Percentiles rank a stretch among this genome's conserved stretches.
Conservation (phyloP, 1,284 basidiomycete genomes). For the Heterobasidion occidentale region DNA sequence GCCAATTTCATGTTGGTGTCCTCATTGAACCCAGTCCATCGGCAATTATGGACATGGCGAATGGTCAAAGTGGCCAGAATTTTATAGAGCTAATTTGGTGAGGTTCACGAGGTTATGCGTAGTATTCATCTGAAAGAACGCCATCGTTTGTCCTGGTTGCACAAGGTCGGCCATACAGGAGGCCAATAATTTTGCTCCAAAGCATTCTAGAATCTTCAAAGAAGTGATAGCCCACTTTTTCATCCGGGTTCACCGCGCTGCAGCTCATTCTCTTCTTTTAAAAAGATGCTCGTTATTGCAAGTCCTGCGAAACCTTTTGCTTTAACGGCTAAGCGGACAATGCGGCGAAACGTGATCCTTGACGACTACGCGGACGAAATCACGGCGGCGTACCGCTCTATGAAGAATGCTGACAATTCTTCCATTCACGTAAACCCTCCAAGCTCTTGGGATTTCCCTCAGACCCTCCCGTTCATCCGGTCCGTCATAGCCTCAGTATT, state of each 20-base stretch:
- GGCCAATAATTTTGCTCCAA: constrained; percentile 24
- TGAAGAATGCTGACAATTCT: constrained; percentile 13
- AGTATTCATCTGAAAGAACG: too few species aligned
- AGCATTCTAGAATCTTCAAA: constrained; percentile 17
- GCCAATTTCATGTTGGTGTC: constrained; percentile 27
- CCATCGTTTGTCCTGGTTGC: neutral
- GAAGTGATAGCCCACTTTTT: constrained; percentile 9
- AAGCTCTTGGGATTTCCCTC: constrained; percentile 17
- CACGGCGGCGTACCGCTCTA: constrained; percentile 14
- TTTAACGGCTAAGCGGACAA: constrained; percentile 23
- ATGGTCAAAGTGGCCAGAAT: neutral
- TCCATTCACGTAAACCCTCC: constrained; percentile 17
- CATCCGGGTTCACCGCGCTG: neutral
- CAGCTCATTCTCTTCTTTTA: neutral
- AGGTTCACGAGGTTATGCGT: too few species aligned
- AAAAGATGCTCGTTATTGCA: constrained; percentile 23
- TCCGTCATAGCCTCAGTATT: constrained; percentile 20
- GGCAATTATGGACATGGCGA: neutral
- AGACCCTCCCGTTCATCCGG: constrained; percentile 20
- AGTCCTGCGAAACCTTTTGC: constrained; percentile 20
- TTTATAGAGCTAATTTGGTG: neutral
- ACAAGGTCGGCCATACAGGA: constrained; percentile 23
- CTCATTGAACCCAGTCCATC: constrained; percentile 25
- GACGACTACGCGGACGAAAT: constrained; percentile 23
- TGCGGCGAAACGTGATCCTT: constrained; percentile 16